A percentile compares a stretch with the other conserved stretches of the same genome.
Evolutionary conservation across 2,329 filamentous ascomycete species (phyloP).

Genomic region (Diaporthe batatas): DNA sequence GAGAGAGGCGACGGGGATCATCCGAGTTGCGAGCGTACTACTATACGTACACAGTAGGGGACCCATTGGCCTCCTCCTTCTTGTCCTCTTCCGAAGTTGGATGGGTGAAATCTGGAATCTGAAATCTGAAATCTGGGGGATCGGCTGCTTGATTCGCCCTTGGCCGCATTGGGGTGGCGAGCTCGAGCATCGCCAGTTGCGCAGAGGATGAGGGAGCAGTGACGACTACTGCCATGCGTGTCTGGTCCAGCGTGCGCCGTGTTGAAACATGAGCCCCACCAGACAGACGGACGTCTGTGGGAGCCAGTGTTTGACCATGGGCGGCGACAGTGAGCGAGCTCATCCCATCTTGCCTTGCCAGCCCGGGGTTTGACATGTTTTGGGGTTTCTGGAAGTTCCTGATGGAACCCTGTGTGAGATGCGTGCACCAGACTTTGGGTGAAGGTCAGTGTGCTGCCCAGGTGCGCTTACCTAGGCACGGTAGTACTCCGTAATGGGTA

Average conservation of each 20-base stretch:
- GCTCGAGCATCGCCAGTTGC: background rate
- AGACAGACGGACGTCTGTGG: constrained; percentile 24
- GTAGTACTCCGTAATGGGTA: too few species aligned
- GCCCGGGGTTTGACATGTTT: background rate
- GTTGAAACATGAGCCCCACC: constrained; percentile 37
- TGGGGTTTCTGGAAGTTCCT: constrained; percentile 1
- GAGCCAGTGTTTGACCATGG: constrained; percentile 30
- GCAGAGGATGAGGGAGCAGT: background rate
- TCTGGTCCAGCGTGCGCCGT: background rate
- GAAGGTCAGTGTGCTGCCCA: constrained; percentile 4
- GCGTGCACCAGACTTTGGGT: constrained; percentile 9
- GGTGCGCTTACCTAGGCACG: too few species aligned
- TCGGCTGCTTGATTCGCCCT: constrained; percentile 28
- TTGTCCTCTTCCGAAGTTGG: background rate
- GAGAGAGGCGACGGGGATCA: constrained; percentile 13
- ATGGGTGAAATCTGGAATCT: too few species aligned
- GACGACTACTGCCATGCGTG: background rate
- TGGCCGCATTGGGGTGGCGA: constrained; percentile 26
- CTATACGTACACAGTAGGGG: background rate
- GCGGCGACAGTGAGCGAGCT: background rate
- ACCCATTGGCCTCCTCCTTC: background rate
- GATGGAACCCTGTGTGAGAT: constrained; percentile 6
- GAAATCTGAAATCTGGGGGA: constrained; percentile 20
- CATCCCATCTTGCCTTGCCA: constrained; percentile 12
- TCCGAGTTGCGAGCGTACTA: constrained; percentile 5